A percentile compares a stretch with the other conserved stretches of the same genome.
Conservation (phyloP, 2,329 filamentous ascomycete species). For the Ascochyta koolunga region DNA sequence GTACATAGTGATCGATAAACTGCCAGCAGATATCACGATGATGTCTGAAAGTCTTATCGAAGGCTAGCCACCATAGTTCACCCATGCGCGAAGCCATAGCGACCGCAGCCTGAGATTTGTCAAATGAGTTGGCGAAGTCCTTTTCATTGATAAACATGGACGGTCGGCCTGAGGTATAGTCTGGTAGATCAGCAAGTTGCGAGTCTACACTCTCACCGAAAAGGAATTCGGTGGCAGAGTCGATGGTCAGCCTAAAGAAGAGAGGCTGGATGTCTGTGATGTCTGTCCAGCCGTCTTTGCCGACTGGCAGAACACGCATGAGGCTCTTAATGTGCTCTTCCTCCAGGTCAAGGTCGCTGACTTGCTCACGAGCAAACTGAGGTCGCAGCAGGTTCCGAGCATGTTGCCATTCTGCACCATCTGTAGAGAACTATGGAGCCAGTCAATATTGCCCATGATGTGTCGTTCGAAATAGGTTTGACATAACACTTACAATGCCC, state of each 20-base stretch:
- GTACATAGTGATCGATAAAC: constrained; percentile 37
- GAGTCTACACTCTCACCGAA: constrained; percentile 45
- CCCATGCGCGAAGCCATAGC: constrained; percentile 31
- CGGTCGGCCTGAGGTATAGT: constrained; percentile 21
- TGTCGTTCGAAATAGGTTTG: too few species aligned
- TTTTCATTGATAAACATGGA: constrained; percentile 22
- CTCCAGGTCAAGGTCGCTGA: constrained; percentile 40
- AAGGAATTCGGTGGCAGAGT: constrained; percentile 47
- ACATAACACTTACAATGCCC: constrained; percentile 40
- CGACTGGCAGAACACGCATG: constrained; percentile 31
- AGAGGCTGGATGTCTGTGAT: constrained; percentile 46
- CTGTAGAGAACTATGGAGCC: constrained; percentile 34
- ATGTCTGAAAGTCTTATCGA: constrained; percentile 34
- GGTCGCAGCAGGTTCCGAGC: constrained; percentile 42
- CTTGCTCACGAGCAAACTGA: constrained; percentile 42
- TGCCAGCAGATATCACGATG: constrained; percentile 35
- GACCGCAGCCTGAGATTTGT: constrained; percentile 26
- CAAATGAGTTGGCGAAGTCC: constrained; percentile 34
- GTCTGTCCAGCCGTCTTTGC: constrained; percentile 32
- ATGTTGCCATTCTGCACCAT: constrained; percentile 41
- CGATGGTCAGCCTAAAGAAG: constrained; percentile 49
- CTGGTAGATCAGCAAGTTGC: constrained; percentile 30
- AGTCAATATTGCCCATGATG: not conserved
- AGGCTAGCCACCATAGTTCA: constrained; percentile 39
- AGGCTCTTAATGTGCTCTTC: constrained; percentile 43